Base-by-base conservation (phyloP, 2,329 filamentous ascomycete genomes). In the Aspergillus sclerotialis region DNA sequence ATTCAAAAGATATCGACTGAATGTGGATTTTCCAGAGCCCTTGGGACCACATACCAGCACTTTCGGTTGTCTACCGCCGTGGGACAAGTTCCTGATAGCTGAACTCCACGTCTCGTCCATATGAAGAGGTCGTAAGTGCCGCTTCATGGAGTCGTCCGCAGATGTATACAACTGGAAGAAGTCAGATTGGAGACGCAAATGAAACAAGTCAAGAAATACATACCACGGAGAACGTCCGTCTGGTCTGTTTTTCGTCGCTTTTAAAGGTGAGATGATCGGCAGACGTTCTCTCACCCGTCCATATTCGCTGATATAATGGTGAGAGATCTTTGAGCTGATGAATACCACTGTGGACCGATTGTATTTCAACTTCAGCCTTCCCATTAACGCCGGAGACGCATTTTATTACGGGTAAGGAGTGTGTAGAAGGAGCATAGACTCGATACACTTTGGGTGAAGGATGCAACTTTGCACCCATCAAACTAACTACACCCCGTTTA, bases 11-110 rank as follows among this genome's bases (percentile, higher is more conserved):
- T 74, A 64, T 32, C 71, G 69, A 37, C 68, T 67, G 44, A 80
- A 75, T 0, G 73, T 78, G 7, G 76, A 79, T 50, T 80, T 78
- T 15, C 76, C 76, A 15, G 73, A 69, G 1, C 63, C 67, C 42
- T 77, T 72, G 6, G 70, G 63, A 5, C 76, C 76, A 35, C 72
- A 70, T 5, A 76, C 55, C 32, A 79, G 50, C 6, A 72, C 64
- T 37, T 53, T 54, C 32, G 56, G 55, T 43, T 42, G 52, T 36
- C 51, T 62, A 43, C 52, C 61, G 45, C 49, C 65, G 39, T 53
- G 60, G 33, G 58, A 68, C 33, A 63, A 57, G 21, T 58, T 58
- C 49, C 62, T 69, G 45, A 63, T 69, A 10, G 57, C 55, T 7
- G 55, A 47, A 34, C 61, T 65, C 64, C 64, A 67, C 49, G 64